phyloP scores from a whole-genome alignment of 2,329 filamentous ascomycete genomes.

The Verticillium nonalfalfae region DNA sequence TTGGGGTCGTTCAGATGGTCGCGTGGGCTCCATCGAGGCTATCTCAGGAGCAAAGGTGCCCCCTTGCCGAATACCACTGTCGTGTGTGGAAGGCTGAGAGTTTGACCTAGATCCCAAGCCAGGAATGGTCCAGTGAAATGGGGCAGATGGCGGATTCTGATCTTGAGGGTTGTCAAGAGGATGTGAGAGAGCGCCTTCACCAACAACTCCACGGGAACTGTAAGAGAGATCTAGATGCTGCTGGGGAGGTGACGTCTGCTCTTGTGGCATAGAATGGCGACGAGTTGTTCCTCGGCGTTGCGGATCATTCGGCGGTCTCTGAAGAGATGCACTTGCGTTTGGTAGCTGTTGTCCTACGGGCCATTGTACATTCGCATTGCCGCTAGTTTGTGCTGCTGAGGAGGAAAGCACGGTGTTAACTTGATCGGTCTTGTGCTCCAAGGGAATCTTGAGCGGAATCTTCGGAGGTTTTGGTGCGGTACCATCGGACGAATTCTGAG shows the following conservation, averaged over 20 bases:
- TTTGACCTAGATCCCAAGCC: neutral
- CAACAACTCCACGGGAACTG: neutral
- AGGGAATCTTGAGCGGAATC: neutral
- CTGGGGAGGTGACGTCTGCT: neutral
- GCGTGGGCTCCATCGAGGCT: neutral
- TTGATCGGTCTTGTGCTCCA: neutral
- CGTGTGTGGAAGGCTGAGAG: neutral
- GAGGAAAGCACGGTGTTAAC: neutral
- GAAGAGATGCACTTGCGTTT: neutral
- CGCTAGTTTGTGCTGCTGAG: neutral
- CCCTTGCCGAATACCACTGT: neutral
- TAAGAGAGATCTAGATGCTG: neutral
- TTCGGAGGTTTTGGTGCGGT: constrained; percentile 5
- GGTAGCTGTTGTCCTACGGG: neutral
- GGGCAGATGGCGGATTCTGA: neutral
- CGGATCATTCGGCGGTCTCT: neutral
- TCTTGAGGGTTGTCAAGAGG: neutral
- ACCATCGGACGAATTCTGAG: neutral
- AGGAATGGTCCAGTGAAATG: neutral
- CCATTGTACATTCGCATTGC: neutral
- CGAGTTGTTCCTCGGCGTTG: neutral
- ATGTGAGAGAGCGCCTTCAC: neutral
- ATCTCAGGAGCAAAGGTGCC: no score
- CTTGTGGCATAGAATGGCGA: constrained; percentile 3
- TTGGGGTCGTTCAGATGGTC: constrained; percentile 1